phyloP scores from a whole-genome alignment of 2,329 filamentous ascomycete genomes.

The Tolypocladium cylindrosporum region DNA sequence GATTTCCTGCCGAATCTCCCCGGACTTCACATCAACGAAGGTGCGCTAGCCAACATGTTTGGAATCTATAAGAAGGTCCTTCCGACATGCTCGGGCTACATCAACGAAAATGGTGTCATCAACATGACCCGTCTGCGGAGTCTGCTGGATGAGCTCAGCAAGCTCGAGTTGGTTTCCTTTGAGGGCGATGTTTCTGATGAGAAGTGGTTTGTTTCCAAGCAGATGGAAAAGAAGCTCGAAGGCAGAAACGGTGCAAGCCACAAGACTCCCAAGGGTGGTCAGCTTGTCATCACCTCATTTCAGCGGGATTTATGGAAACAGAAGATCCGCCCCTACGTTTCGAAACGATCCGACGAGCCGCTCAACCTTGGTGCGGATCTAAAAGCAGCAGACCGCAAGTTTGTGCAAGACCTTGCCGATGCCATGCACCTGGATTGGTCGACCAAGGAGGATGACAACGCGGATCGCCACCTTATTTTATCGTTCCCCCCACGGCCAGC shows the following conservation, averaged over 20 bases:
- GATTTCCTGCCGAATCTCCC: constrained; percentile 97
- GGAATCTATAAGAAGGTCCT: constrained; percentile 87
- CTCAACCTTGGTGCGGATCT: constrained; percentile 66
- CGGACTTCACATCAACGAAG: constrained; percentile 96
- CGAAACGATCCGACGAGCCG: constrained; percentile 51
- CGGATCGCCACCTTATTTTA: constrained; percentile 41
- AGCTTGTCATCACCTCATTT: constrained; percentile 63
- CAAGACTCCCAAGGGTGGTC: constrained; percentile 42
- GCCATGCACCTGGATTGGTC: constrained; percentile 47
- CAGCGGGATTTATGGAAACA: constrained; percentile 77
- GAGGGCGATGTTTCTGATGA: constrained; percentile 82
- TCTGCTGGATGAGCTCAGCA: constrained; percentile 73
- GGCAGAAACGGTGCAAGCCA: constrained; percentile 49
- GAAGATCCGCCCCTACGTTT: constrained; percentile 73
- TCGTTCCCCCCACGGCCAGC: constrained; percentile 37
- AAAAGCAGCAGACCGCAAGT: constrained; percentile 80
- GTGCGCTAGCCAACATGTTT: constrained; percentile 94
- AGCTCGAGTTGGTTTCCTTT: constrained; percentile 88
- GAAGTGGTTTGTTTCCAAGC: constrained; percentile 86
- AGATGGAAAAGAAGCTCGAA: constrained; percentile 51
- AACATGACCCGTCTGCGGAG: constrained; percentile 71
- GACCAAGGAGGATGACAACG: constrained; percentile 46
- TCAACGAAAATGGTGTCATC: constrained; percentile 91
- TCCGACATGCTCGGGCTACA: constrained; percentile 81
- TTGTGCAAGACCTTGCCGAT: constrained; percentile 77